Percentiles rank a stretch among this genome's conserved stretches.
These are phyloP conservation scores for Aspergillus sergii DNA, from an alignment of 2,329 filamentous ascomycete genomes.

Conservation along the genomic window DNA sequence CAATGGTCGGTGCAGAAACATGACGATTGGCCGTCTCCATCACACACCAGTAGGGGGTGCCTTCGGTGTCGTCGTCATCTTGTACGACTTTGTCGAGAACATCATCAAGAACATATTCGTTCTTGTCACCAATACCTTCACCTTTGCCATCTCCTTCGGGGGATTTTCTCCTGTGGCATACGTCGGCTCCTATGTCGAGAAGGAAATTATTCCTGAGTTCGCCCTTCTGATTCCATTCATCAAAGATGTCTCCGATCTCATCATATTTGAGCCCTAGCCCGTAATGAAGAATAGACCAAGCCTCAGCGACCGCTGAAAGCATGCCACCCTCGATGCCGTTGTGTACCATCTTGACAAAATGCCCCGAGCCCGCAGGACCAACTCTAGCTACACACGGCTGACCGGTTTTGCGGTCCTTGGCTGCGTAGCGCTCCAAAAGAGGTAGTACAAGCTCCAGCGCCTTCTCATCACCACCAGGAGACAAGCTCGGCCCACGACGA, in stretches of 20 bases:
- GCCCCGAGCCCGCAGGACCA: constrained; percentile 65
- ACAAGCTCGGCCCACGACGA: constrained; percentile 67
- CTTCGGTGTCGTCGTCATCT: constrained; percentile 67
- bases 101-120: constrained; percentile 59
- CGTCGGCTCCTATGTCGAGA: constrained; percentile 63
- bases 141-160: constrained; percentile 36
- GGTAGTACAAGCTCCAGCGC: constrained; percentile 63
- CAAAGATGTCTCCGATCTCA: constrained; percentile 62
- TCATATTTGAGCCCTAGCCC: constrained; percentile 62
- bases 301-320: constrained; percentile 66
- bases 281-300: constrained; percentile 64
- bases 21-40: constrained; percentile 64
- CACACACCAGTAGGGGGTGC: constrained; percentile 68
- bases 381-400: constrained; percentile 63
- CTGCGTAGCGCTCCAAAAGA: constrained; percentile 62
- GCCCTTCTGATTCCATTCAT: constrained; percentile 61
- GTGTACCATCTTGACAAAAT: constrained; percentile 77
- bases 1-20: constrained; percentile 66
- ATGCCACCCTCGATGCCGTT: constrained; percentile 75
- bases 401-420: constrained; percentile 60
- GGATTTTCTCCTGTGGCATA: constrained; percentile 57
- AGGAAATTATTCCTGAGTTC: constrained; percentile 65
- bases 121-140: constrained; percentile 35
- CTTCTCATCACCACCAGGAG: constrained; percentile 62
- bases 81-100: constrained; percentile 73